These are phyloP conservation scores for Zygosaccharomyces siamensis DNA, from an alignment of 805 yeast genomes.

Conservation along the genomic window DNA sequence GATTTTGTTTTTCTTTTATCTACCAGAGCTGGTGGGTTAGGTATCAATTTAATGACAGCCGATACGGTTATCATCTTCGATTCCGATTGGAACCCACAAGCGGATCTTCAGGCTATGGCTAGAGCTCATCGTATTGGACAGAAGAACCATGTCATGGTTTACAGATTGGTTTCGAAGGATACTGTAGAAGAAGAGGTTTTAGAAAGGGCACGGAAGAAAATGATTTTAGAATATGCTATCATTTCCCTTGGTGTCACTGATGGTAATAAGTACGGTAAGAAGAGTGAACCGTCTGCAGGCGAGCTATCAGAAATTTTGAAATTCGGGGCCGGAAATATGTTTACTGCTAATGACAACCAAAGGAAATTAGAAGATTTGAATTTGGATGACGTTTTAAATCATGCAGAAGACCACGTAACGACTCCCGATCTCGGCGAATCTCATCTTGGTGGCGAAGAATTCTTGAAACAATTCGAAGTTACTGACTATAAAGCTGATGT, in stretches of 20 bases:
- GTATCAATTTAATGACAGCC: conserved; percentile 98
- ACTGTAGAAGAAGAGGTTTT: conserved; percentile 97
- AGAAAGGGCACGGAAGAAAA: conserved; percentile 95
- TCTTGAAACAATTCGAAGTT: conserved; percentile 93
- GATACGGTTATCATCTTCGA: conserved; percentile 97
- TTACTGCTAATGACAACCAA: conserved; percentile 90
- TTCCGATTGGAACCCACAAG: conserved; percentile 99
- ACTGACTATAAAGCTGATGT: conserved; percentile 98
- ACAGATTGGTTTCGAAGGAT: conserved; percentile 95
- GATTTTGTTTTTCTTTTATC: conserved; percentile 87
- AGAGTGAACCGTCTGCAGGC: conserved; percentile 71
- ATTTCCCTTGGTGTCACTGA: conserved; percentile 95
- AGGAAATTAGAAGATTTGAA: conserved; percentile 92
- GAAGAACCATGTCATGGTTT: conserved; percentile 95
- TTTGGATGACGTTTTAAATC: conserved; percentile 90
- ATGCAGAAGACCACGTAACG: conserved; percentile 95
- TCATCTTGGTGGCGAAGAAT: conserved; percentile 98
- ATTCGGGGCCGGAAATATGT: conserved; percentile 98
- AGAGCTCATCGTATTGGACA: conserved; percentile 99
- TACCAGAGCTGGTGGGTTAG: conserved; percentile 98
- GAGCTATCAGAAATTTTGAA: conserved; percentile 90
- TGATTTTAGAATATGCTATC: conserved; percentile 97
- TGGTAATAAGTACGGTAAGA: conserved; percentile 43
- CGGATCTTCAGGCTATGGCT: conserved; percentile 99
- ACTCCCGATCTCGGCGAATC: conserved; percentile 96